Percentiles rank a stretch among this genome's conserved stretches.
These are phyloP conservation scores for Lentinula aciculospora DNA, from an alignment of 768 basidiomycete species.

Conservation along the genomic window DNA sequence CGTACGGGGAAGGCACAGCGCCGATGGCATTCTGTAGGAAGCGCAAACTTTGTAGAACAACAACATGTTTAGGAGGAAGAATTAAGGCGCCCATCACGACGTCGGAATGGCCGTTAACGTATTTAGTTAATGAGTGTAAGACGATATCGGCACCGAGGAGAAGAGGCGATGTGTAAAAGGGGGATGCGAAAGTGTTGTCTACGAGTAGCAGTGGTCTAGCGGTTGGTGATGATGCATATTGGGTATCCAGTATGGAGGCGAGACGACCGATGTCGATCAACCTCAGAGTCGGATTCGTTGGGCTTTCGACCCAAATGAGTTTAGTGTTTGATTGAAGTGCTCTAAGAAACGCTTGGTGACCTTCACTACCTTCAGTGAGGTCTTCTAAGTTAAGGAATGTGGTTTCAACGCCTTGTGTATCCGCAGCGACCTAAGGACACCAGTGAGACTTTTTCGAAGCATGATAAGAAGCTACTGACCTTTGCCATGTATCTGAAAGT, in stretches of 20 bases:
- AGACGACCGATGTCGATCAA: slow-evolving; percentile 78
- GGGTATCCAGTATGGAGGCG: slow-evolving; percentile 54
- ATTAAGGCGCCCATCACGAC: slow-evolving; percentile 86
- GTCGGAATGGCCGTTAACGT: slow-evolving; percentile 92
- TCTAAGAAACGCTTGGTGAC: slow-evolving; percentile 43
- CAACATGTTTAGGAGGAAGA: slow-evolving; percentile 47
- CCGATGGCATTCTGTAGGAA: slow-evolving; percentile 92
- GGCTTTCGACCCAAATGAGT: slow-evolving; percentile 94
- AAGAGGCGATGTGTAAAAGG: slow-evolving; percentile 86
- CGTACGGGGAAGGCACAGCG: slow-evolving; percentile 79
- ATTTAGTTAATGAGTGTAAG: slow-evolving; percentile 82
- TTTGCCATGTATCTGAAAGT: slow-evolving; percentile 51
- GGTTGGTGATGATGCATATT: slow-evolving; percentile 31
- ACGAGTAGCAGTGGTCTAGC: slow-evolving; percentile 60
- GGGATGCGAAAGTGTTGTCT: slow-evolving; percentile 93
- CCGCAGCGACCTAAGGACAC: slow-evolving; percentile 62
- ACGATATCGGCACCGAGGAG: slow-evolving; percentile 83
- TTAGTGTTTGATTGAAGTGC: slow-evolving; percentile 75
- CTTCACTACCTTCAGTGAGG: slow-evolving; percentile 37
- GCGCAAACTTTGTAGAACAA: slow-evolving; percentile 51
- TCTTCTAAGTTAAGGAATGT: slow-evolving; percentile 81
- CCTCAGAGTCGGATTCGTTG: slow-evolving; percentile 91
- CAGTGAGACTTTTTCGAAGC: slow-evolving; percentile 20
- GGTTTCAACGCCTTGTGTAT: slow-evolving; percentile 61
- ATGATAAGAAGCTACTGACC: background rate